Percentiles rank a stretch among this genome's conserved stretches.
phyloP scores from a whole-genome alignment of 352 stramenopile genomes.

The Stramenopiles sp. region DNA sequence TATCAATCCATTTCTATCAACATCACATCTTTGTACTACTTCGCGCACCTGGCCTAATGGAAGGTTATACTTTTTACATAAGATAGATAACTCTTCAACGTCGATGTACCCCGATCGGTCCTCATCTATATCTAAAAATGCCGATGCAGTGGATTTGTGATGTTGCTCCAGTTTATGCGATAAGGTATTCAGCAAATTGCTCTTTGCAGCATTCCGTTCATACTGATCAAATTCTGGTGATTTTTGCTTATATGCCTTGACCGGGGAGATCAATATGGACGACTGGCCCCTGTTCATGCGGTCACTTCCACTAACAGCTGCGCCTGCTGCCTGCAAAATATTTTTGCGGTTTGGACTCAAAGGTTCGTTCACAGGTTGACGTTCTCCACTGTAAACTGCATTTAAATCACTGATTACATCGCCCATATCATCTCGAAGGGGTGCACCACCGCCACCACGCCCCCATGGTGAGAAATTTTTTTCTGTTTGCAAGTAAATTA shows the following conservation, averaged over 20 bases:
- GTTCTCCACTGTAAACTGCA: background rate
- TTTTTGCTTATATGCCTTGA: background rate
- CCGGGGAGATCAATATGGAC: background rate
- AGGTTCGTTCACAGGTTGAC: background rate
- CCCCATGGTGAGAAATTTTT: background rate
- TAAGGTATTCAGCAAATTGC: background rate
- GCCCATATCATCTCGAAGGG: background rate
- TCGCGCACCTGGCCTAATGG: background rate
- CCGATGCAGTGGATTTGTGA: background rate
- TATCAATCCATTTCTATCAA: background rate
- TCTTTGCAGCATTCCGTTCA: background rate
- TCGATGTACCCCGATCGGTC: background rate
- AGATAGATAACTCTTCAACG: background rate
- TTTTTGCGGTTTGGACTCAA: background rate
- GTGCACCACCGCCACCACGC: background rate
- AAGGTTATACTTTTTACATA: background rate
- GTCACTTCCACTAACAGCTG: background rate
- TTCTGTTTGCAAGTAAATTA: background rate
- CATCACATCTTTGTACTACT: background rate
- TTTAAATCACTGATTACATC: conserved; percentile 1
- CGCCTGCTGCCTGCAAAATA: background rate
- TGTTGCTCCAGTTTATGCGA: background rate
- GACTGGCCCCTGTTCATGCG: background rate
- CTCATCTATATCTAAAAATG: background rate
- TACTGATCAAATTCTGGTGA: background rate